Conservation (phyloP, 345 rosid species). For the Angophora floribunda region DNA sequence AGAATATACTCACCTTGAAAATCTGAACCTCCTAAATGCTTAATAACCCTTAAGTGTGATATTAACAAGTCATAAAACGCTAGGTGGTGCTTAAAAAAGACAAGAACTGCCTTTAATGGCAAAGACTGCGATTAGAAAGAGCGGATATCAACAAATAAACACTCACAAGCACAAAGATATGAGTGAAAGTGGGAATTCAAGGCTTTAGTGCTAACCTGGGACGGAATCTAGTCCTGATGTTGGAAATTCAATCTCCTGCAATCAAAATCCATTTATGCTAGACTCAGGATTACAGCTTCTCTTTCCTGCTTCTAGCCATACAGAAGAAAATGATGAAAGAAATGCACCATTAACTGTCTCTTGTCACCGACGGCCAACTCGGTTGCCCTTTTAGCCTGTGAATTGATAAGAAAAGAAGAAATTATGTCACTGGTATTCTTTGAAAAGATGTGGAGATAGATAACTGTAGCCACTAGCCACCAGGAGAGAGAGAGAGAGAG, state of each 20-base stretch:
- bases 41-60: not conserved
- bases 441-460: not conserved
- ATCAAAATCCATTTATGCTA: not conserved
- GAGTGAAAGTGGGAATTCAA: not conserved
- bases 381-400: constrained; percentile 69
- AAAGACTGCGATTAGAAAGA: not conserved
- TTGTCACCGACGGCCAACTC: constrained; percentile 56
- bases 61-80: not conserved
- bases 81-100: not conserved
- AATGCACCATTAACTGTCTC: constrained; percentile 72
- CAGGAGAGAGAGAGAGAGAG: too few relatives aligned
- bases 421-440: not conserved
- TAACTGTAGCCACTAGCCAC: not conserved
- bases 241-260: constrained; percentile 95
- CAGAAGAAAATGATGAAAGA: not conserved
- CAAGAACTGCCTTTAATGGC: not conserved
- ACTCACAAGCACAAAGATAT: not conserved
- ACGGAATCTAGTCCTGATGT: constrained; percentile 91
- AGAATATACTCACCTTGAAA: not conserved
- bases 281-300: not conserved
- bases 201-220: constrained; percentile 40
- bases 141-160: not conserved
- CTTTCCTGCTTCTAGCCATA: not conserved
- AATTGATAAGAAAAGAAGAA: not conserved
- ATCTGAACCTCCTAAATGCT: not conserved